These are phyloP conservation scores for Salmacisia buchloeana DNA, from an alignment of 1,284 basidiomycete species.

Conservation along the genomic window DNA sequence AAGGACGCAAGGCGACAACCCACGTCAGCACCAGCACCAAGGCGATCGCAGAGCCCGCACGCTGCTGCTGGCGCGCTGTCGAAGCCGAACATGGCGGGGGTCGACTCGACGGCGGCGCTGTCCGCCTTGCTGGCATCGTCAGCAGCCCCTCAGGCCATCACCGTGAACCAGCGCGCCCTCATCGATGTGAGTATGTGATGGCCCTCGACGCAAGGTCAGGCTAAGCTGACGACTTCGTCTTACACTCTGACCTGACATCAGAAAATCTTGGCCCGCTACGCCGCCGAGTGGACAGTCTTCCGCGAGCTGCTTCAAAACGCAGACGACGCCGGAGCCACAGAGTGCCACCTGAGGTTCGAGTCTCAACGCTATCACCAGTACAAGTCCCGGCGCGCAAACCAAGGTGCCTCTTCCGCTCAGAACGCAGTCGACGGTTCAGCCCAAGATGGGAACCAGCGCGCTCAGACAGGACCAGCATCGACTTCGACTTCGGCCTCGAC, in stretches of 20 bases:
- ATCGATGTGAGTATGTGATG: slow-evolving; percentile 65
- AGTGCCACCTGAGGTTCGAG: slow-evolving; percentile 47
- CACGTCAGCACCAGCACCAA: no score
- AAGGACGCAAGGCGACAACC: no score
- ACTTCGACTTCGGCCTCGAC: background rate
- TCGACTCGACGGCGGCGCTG: background rate
- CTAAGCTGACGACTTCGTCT: background rate
- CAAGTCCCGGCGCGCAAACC: no score
- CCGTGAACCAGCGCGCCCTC: slow-evolving; percentile 89
- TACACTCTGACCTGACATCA: background rate
- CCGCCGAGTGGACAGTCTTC: slow-evolving; percentile 74
- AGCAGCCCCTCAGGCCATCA: slow-evolving; percentile 62
- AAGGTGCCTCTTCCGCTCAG: background rate
- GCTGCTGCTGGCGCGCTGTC: no score
- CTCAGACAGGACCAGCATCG: background rate
- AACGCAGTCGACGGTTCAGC: no score
- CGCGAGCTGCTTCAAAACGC: slow-evolving; percentile 91
- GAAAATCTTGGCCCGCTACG: slow-evolving; percentile 78
- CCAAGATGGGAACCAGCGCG: background rate
- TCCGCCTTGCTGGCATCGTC: slow-evolving; percentile 1
- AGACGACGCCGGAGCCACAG: slow-evolving; percentile 75
- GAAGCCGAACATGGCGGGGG: background rate
- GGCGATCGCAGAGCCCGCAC: no score
- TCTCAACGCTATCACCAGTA: slow-evolving; percentile 10
- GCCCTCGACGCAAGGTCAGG: slow-evolving; percentile 35